A percentile compares a stretch with the other conserved stretches of the same genome.
These are phyloP conservation scores for Thelonectria blattea DNA, from an alignment of 2,329 filamentous ascomycete species.

Conservation along the genomic window DNA sequence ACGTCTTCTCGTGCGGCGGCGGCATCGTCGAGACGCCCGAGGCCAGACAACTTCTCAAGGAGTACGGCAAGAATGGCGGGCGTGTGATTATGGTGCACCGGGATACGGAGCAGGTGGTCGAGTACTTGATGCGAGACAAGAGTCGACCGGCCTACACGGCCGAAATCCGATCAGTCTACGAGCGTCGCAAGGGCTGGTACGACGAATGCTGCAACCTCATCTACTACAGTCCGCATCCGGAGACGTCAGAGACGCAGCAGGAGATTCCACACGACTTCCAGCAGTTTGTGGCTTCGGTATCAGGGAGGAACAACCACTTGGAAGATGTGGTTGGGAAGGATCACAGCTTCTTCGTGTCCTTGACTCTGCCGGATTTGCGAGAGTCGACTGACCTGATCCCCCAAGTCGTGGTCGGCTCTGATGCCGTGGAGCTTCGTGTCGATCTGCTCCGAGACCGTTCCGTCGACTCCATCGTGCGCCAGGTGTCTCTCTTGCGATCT, in stretches of 20 bases:
- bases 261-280: slow-evolving; percentile 45
- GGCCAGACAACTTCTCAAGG: slow-evolving; percentile 75
- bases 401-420: slow-evolving; percentile 79
- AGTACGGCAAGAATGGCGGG: slow-evolving; percentile 78
- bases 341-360: slow-evolving; percentile 89
- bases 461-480: slow-evolving; percentile 78
- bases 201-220: slow-evolving; percentile 92
- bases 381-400: slow-evolving; percentile 69
- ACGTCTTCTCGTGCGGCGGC: slow-evolving; percentile 93
- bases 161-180: slow-evolving; percentile 89
- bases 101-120: slow-evolving; percentile 85
- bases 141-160: slow-evolving; percentile 90
- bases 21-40: slow-evolving; percentile 88
- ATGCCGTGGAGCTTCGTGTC: slow-evolving; percentile 93
- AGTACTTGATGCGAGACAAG: slow-evolving; percentile 88
- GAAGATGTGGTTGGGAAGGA: slow-evolving; percentile 56
- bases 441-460: slow-evolving; percentile 82
- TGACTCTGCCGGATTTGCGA: slow-evolving; percentile 80
- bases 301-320: slow-evolving; percentile 54
- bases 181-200: slow-evolving; percentile 88
- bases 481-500: slow-evolving; percentile 80
- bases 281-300: slow-evolving; percentile 49
- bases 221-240: slow-evolving; percentile 79
- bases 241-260: slow-evolving; percentile 30
- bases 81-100: slow-evolving; percentile 87